Base-by-base conservation (phyloP, 2,329 filamentous ascomycete species). In the Penicillium sp. region DNA sequence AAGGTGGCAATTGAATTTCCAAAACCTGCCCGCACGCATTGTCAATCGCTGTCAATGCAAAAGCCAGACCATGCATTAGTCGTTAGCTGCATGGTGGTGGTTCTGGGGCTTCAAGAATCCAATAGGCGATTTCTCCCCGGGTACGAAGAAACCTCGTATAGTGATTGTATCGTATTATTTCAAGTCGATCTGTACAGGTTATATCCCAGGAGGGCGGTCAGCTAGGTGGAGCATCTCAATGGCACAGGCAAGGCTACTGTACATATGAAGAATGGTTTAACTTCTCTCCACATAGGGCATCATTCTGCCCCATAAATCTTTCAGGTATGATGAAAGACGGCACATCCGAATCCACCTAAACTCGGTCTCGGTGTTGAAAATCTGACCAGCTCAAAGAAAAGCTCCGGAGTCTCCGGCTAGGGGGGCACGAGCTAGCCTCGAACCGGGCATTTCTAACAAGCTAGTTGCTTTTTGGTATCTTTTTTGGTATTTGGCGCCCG, bases 161-260 rank as follows among this genome's bases (percentile, higher is more conserved):
- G 22, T 49, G 40, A 33, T 14, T 26, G 46, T 49, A 49, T 49
- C 18, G 46, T 40, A 27, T 23, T 27, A 8, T 37, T n/a, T 27
- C n/a, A n/a, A 12, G 18, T 25, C 22, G 31, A 15, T 44, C 9
- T 25, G n/a, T 27, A 45, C 33, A 18, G 14, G 11, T 31, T 40
- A 20, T 40, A 9, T 40, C 22, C 46, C 46, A 27, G 8, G 23
- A 11, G 46, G 20, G 7, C 40, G 46, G 46, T 8, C 12, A n/a
- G 31, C 22, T 51, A 47, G 53, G 60, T 63, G 60, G 60, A 61
- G 51, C 26, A 48, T 18, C 18, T 14, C 29, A 18, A 57, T 31
- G 2, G 37, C 29, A 55, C 20, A 40, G 29, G 41, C 29, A 31
- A 31, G 40, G 27, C 37, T 8, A 18, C n/a, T 9, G 31, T 11